Evolutionary conservation across 148 eudicot genomes (phyloP), one percentile per base, ranked within the genome.

Genomic region (Tetragonia tetragonoides): DNA sequence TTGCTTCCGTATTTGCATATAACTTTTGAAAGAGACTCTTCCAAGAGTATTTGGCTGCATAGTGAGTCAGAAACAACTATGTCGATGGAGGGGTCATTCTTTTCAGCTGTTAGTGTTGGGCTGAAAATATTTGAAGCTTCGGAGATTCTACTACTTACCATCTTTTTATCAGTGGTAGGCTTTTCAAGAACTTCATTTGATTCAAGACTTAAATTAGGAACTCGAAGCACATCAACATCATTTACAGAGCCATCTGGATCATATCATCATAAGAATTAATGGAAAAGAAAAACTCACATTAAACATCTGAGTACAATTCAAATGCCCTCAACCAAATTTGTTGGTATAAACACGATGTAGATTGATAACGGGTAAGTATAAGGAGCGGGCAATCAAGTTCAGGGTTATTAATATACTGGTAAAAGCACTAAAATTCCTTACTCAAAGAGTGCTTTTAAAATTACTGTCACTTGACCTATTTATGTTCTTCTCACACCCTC

Each of bases 181-280:
- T 80, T 80, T 77, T 89, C 89, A 75, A 91, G 84, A 75, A 95
- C 78, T 75, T 90, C 92, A 66, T 84, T 90, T 86, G 91, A 85
- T 75, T 97, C 97, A 74, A 86, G 90, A 79, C 83, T 83, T 53
- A 81, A 53, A 81, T 68, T 77, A 77, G 87, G 76, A 49, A 80
- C 74, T 46, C 72, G 74, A 61, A 74, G 81, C 38, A 72, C 75
- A 62, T 62, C 77, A 42, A 44, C 74, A 56, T 85, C 73, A 54
- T 66, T 74, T 63, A 68, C 73, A 23, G 84, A 81, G 77, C 70
- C 77, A 28, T 83, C 94, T 87, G 89, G 81, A 74, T 28, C 51
- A 73, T 73, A 81, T 71, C 70, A 81, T 53, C 49, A 70, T 53
- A 51, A 42, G 63, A 67, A 46, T 68, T 21, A 80, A 66, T 68